These are phyloP conservation scores for Aspergillus nomiae DNA, from an alignment of 2,329 filamentous ascomycete genomes.

Conservation along the genomic window DNA sequence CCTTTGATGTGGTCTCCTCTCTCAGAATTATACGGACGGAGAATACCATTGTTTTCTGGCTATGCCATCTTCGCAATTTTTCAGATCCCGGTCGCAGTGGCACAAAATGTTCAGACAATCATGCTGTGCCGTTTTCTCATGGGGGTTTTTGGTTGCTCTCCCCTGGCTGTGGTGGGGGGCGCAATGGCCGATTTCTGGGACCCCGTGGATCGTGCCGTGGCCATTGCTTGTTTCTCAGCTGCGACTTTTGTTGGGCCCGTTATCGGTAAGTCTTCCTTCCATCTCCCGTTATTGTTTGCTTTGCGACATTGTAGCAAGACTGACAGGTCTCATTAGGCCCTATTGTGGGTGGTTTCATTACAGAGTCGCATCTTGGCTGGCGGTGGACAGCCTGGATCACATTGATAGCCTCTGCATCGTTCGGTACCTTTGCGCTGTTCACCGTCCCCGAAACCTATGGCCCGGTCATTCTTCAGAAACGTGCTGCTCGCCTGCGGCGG, in stretches of 20 bases:
- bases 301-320: background rate
- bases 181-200: conserved; percentile 52
- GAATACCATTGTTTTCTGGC: conserved; percentile 51
- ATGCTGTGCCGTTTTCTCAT: conserved; percentile 58
- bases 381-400: conserved; percentile 61
- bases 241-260: conserved; percentile 55
- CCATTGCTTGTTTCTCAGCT: conserved; percentile 46
- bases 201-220: conserved; percentile 49
- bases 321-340: conserved; percentile 32
- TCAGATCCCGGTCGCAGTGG: conserved; percentile 57
- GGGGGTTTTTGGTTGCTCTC: conserved; percentile 55
- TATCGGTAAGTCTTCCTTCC: conserved; percentile 30
- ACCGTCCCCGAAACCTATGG: conserved; percentile 56
- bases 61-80: conserved; percentile 55
- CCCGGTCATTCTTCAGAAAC: conserved; percentile 50
- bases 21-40: conserved; percentile 55
- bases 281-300: background rate
- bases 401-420: conserved; percentile 49
- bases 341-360: conserved; percentile 54
- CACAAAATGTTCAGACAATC: conserved; percentile 56
- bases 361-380: conserved; percentile 55
- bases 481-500: conserved; percentile 50
- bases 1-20: conserved; percentile 51
- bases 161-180: conserved; percentile 54
- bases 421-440: conserved; percentile 47